Conservation (phyloP, 164 flowering plant genomes). For the Magnolia changhungtana region DNA sequence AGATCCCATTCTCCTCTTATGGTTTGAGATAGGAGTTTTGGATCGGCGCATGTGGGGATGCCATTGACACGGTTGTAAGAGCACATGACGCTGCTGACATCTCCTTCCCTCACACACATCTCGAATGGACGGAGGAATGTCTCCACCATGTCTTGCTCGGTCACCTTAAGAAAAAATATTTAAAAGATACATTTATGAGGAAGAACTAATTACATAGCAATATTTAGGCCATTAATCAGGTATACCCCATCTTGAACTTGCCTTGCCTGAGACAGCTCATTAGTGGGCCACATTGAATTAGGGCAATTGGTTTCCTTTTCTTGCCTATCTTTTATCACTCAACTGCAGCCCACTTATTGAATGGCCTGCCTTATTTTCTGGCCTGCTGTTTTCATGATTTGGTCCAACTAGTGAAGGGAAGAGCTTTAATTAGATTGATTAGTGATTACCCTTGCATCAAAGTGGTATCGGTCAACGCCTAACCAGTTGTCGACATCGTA, state of each 20-base stretch:
- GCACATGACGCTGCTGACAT: conserved; percentile 77
- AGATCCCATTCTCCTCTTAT: conserved; percentile 58
- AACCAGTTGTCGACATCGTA: conserved; percentile 81
- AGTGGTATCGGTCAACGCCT: conserved; percentile 61
- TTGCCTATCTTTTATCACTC: too few relatives aligned
- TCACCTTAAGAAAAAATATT: not conserved
- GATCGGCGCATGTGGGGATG: conserved; percentile 63
- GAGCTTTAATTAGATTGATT: not conserved
- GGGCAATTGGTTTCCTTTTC: too few relatives aligned
- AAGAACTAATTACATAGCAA: not conserved
- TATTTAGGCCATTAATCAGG: not conserved
- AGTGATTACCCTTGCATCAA: conserved; percentile 61
- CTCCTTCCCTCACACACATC: conserved; percentile 54
- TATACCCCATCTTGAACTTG: too few relatives aligned
- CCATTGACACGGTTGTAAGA: conserved; percentile 73
- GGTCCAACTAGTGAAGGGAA: not conserved
- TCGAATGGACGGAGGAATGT: conserved; percentile 40
- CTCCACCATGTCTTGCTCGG: conserved; percentile 12
- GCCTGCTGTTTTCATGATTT: too few relatives aligned
- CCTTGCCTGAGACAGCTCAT: too few relatives aligned
- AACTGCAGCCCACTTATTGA: too few relatives aligned
- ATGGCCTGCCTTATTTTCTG: too few relatives aligned
- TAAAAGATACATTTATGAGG: not conserved
- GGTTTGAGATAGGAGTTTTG: conserved; percentile 42
- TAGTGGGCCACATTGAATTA: too few relatives aligned